These are phyloP conservation scores for Blastocystis sp. DNA, from an alignment of 352 stramenopile species.

Conservation along the genomic window DNA sequence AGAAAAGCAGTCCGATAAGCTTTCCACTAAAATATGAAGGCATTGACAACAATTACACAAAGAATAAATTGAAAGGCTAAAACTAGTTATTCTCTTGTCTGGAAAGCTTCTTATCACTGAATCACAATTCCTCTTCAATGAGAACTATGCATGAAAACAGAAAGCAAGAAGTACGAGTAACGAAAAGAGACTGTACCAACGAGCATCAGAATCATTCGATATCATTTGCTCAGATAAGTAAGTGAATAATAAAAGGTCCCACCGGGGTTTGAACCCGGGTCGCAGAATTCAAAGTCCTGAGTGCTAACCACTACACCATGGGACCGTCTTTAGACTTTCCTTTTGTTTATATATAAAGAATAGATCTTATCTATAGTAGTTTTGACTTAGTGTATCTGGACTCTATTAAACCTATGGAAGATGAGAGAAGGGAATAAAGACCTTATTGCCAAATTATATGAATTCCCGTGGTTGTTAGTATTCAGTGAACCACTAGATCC, in stretches of 20 bases:
- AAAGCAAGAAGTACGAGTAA: neutral
- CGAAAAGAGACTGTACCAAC: slow-evolving; percentile 28
- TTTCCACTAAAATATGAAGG: neutral
- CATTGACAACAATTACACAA: neutral
- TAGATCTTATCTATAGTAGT: too few species aligned
- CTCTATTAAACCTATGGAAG: too few species aligned
- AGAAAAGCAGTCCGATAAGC: neutral
- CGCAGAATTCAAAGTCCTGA: slow-evolving; percentile 79
- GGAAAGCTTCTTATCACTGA: neutral
- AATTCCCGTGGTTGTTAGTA: too few species aligned
- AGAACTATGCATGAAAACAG: neutral
- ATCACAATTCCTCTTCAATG: slow-evolving; percentile 3
- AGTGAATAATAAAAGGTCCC: slow-evolving; percentile 67
- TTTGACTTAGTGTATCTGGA: too few species aligned
- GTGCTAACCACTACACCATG: slow-evolving; percentile 79
- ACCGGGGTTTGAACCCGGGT: slow-evolving; percentile 73
- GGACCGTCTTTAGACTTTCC: neutral
- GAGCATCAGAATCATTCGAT: neutral
- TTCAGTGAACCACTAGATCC: too few species aligned
- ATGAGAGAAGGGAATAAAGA: too few species aligned
- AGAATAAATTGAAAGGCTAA: neutral
- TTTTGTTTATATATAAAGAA: neutral
- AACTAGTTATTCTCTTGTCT: neutral
- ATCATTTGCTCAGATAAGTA: slow-evolving; percentile 11
- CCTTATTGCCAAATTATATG: too few species aligned